phyloP scores from a whole-genome alignment of 1,139 yeast species.

The Hyphopichia buzzinii region DNA sequence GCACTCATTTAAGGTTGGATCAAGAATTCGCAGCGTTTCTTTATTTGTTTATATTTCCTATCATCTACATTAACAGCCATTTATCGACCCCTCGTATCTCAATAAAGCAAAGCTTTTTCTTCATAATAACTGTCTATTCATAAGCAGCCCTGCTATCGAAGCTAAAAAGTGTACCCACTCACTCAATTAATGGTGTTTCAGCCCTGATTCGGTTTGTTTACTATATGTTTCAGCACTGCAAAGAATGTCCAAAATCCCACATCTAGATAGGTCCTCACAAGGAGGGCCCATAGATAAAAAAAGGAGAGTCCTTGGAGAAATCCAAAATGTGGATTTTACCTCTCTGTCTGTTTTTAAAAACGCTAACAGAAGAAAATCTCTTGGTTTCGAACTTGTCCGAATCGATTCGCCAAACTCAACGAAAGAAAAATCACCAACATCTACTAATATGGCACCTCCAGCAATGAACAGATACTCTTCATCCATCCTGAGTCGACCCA shows the following conservation, averaged over 20 bases:
- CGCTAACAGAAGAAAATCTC: slow-evolving; percentile 10
- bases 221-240: slow-evolving; percentile 1
- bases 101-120: no score
- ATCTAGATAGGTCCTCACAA: neutral
- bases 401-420: no score
- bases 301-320: slow-evolving; percentile 16
- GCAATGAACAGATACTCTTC: neutral
- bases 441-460: neutral
- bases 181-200: neutral
- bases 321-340: slow-evolving; percentile 7
- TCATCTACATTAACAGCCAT: no score
- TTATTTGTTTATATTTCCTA: no score
- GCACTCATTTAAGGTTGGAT: no score
- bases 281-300: slow-evolving; percentile 8
- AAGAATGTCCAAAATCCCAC: neutral
- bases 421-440: slow-evolving; percentile 3
- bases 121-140: no score
- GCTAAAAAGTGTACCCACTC: no score
- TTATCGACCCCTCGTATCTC: no score
- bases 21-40: no score
- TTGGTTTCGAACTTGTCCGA: slow-evolving; percentile 16
- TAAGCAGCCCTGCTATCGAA: no score
- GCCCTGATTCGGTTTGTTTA: neutral
- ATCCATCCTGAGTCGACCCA: neutral
- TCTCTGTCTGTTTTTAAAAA: slow-evolving; percentile 1